These are phyloP conservation scores for Rhodamnia rubescens DNA, from an alignment of 345 rosid genomes.

Conservation along the genomic window DNA sequence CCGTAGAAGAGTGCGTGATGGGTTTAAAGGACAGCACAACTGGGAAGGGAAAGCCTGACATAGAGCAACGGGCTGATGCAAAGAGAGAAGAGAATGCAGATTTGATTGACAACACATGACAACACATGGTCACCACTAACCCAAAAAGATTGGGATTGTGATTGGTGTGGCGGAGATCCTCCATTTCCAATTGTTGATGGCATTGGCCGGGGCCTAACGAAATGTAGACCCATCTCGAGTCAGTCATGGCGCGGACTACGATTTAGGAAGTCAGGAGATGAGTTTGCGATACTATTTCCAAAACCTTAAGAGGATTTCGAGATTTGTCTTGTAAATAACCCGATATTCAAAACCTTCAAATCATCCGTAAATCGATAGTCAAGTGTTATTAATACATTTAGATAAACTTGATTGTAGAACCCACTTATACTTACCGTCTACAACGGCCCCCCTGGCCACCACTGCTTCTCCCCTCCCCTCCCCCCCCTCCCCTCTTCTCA, in stretches of 20 bases:
- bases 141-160: not conserved
- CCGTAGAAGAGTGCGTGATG: not conserved
- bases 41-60: not conserved
- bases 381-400: not conserved
- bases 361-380: not conserved
- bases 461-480: too few species aligned
- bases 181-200: not conserved
- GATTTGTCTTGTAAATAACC: not conserved
- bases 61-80: not conserved
- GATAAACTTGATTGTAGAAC: fast-evolving
- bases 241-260: fast-evolving
- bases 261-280: not conserved
- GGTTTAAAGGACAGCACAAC: not conserved
- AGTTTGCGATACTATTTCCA: not conserved
- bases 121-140: not conserved
- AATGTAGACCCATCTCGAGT: not conserved
- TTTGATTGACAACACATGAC: too few species aligned
- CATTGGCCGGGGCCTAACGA: not conserved
- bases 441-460: not conserved
- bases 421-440: not conserved
- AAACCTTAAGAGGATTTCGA: not conserved
- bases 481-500: not conserved
- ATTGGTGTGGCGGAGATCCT: not conserved
- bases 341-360: not conserved
- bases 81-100: not conserved